These are phyloP conservation scores for Trifolium pratense DNA, from an alignment of 306 rosid species.

Conservation along the genomic window DNA sequence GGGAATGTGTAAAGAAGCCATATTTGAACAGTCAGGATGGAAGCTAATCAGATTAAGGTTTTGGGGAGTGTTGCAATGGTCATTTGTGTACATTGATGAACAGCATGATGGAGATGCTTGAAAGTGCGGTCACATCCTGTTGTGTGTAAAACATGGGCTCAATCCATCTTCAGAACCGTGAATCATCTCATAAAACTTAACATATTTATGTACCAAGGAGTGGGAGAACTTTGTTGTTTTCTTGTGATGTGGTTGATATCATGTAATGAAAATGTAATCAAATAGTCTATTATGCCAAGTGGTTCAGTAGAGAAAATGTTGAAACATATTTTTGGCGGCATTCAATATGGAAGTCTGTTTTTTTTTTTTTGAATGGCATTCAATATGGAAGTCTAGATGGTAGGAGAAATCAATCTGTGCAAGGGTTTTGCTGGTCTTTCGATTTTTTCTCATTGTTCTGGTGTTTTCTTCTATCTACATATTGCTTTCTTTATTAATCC, in stretches of 20 bases:
- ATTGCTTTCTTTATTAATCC: neutral
- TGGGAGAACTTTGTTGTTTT: constrained; percentile 37
- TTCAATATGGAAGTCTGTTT: constrained; percentile 5
- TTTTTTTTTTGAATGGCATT: too few relatives aligned
- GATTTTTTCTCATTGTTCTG: neutral
- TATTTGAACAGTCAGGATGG: constrained; percentile 28
- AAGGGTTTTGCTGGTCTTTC: neutral
- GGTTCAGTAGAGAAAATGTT: constrained; percentile 18
- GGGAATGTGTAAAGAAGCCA: constrained; percentile 18
- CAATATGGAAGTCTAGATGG: constrained; percentile 15
- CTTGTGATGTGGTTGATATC: constrained; percentile 37
- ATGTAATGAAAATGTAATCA: constrained; percentile 37
- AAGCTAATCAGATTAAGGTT: constrained; percentile 33
- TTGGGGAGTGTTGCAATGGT: constrained; percentile 30
- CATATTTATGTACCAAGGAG: constrained; percentile 36
- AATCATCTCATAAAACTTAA: constrained; percentile 32
- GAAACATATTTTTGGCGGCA: constrained; percentile 27
- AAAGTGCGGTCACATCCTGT: constrained; percentile 30
- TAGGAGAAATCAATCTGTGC: constrained; percentile 23
- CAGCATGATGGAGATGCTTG: constrained; percentile 35
- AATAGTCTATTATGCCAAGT: constrained; percentile 16
- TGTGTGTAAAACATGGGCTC: constrained; percentile 42
- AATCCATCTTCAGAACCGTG: constrained; percentile 40
- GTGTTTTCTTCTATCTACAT: neutral
- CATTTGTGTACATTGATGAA: constrained; percentile 46